These are phyloP conservation scores for Canna indica DNA, from an alignment of 176 grass and related monocot genomes.

Conservation along the genomic window DNA sequence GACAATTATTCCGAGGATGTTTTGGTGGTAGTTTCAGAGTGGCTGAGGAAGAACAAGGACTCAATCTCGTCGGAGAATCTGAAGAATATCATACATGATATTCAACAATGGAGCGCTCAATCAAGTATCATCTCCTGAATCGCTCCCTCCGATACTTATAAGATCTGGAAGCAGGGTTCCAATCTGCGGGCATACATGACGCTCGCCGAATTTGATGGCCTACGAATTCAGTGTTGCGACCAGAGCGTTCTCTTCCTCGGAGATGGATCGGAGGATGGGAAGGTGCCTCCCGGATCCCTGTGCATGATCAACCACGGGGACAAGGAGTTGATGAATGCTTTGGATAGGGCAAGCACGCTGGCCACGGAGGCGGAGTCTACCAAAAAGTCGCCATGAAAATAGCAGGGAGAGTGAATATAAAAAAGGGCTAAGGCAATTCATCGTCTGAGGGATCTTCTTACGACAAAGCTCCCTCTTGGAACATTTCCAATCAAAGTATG, in stretches of 20 bases:
- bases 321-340: slow-evolving; percentile 75
- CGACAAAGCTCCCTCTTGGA: slow-evolving; percentile 75
- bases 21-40: no score
- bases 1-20: no score
- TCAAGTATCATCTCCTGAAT: not conserved
- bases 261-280: slow-evolving; percentile 77
- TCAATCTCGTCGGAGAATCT: no score
- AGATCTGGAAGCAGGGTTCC: slow-evolving; percentile 88
- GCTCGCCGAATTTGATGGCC: slow-evolving; percentile 86
- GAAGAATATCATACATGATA: no score
- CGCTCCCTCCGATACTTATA: slow-evolving; percentile 13
- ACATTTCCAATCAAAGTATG: slow-evolving; percentile 97
- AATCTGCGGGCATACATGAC: slow-evolving; percentile 96
- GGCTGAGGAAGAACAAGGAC: no score
- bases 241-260: slow-evolving; percentile 93
- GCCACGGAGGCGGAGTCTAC: slow-evolving; percentile 64
- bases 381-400: slow-evolving; percentile 59
- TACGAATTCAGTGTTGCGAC: slow-evolving; percentile 86
- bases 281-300: slow-evolving; percentile 53
- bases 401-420: slow-evolving; percentile 93
- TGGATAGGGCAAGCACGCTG: slow-evolving; percentile 46
- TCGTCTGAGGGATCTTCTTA: slow-evolving; percentile 85
- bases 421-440: slow-evolving; percentile 85
- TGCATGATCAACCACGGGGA: slow-evolving; percentile 96
- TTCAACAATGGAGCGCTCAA: no score